These are phyloP conservation scores for Microsporum canis DNA, from an alignment of 2,329 filamentous ascomycete species.

Conservation along the genomic window DNA sequence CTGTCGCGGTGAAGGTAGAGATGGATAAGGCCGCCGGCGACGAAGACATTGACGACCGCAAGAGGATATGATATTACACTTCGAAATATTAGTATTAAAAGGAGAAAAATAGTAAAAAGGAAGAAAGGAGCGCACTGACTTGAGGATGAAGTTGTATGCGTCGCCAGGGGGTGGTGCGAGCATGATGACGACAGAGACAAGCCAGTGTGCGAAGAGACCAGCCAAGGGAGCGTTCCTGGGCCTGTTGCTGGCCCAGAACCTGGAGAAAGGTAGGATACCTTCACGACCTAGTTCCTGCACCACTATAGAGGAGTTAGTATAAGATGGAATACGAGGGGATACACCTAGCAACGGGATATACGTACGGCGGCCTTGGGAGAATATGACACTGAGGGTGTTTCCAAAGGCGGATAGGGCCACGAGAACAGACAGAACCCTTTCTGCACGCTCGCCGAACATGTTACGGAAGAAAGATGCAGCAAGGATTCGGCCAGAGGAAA, in stretches of 20 bases:
- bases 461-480: conserved; percentile 45
- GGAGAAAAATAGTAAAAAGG: background rate
- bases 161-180: conserved; percentile 51
- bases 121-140: conserved; percentile 14
- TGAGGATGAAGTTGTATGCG: conserved; percentile 48
- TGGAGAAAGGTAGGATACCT: conserved; percentile 49
- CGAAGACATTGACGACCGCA: conserved; percentile 21
- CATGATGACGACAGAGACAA: conserved; percentile 51
- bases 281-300: conserved; percentile 51
- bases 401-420: conserved; percentile 57
- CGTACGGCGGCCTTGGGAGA: conserved; percentile 44
- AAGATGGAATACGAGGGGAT: conserved; percentile 7
- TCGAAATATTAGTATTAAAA: no score
- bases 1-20: conserved; percentile 25
- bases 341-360: conserved; percentile 12
- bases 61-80: conserved; percentile 17
- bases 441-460: conserved; percentile 41
- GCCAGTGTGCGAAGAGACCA: conserved; percentile 47
- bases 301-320: conserved; percentile 15
- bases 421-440: conserved; percentile 52
- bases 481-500: conserved; percentile 37
- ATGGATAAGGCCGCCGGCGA: conserved; percentile 41
- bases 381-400: conserved; percentile 57
- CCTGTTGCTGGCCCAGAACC: conserved; percentile 54
- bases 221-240: conserved; percentile 50